These are phyloP conservation scores for Trichoderma sp. DNA, from an alignment of 2,329 filamentous ascomycete species.

Conservation along the genomic window DNA sequence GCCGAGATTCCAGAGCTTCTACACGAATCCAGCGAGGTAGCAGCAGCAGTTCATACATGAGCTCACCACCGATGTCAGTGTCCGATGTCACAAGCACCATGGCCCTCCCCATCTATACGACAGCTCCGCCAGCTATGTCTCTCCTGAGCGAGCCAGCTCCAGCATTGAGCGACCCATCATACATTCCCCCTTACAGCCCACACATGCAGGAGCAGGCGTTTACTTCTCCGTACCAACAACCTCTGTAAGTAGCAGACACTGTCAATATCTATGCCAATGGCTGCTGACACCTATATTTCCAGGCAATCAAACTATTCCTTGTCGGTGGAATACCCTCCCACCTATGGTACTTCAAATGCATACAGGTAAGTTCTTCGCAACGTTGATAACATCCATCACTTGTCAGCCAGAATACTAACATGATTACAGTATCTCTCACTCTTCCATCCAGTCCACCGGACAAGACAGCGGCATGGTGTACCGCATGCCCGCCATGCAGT, in stretches of 20 bases:
- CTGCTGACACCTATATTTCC: slow-evolving; percentile 28
- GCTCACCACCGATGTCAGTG: slow-evolving; percentile 36
- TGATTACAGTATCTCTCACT: slow-evolving; percentile 36
- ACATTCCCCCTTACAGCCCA: slow-evolving; percentile 50
- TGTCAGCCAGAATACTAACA: neutral
- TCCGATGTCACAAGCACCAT: slow-evolving; percentile 43
- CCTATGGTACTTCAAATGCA: slow-evolving; percentile 34
- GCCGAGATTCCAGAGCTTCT: slow-evolving; percentile 56
- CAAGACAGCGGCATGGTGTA: slow-evolving; percentile 45
- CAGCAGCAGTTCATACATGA: slow-evolving; percentile 45
- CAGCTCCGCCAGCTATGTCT: slow-evolving; percentile 49
- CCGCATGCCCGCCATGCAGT: slow-evolving; percentile 39
- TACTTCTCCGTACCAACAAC: slow-evolving; percentile 34
- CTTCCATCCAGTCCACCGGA: slow-evolving; percentile 35
- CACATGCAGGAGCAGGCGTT: slow-evolving; percentile 46
- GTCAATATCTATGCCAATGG: neutral
- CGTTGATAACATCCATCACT: neutral
- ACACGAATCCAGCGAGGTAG: slow-evolving; percentile 45
- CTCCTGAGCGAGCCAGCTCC: slow-evolving; percentile 50
- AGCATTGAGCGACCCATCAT: slow-evolving; percentile 41
- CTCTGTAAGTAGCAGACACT: slow-evolving; percentile 33
- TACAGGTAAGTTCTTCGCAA: slow-evolving; percentile 38
- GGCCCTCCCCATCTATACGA: slow-evolving; percentile 50
- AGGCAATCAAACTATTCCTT: slow-evolving; percentile 41
- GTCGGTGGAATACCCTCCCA: slow-evolving; percentile 43